phyloP scores from a whole-genome alignment of 306 rosid species.

The Castanopsis chinensis region DNA sequence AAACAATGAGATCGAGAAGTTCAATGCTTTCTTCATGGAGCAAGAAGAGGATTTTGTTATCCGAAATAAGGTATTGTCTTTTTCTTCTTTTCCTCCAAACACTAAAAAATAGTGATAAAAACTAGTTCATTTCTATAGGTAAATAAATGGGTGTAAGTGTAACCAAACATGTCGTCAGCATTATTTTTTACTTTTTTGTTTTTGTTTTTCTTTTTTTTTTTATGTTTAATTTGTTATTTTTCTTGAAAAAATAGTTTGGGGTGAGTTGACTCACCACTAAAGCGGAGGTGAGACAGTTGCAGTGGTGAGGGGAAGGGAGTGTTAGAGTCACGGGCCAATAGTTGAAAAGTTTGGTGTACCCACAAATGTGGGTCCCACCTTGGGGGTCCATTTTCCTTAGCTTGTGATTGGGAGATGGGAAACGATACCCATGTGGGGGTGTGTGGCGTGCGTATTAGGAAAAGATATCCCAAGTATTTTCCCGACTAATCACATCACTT shows the following conservation, averaged over 20 bases:
- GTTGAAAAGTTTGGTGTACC: neutral
- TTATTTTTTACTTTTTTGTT: neutral
- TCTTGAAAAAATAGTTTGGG: neutral
- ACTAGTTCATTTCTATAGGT: neutral
- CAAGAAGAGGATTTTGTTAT: conserved; percentile 86
- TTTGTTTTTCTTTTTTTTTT: no score
- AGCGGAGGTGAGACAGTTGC: neutral
- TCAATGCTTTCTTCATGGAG: conserved; percentile 75
- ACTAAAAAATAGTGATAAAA: neutral
- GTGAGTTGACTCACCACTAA: neutral
- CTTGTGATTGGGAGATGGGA: neutral
- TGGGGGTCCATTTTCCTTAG: neutral
- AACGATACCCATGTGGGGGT: neutral
- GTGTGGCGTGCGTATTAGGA: neutral
- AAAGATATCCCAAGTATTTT: neutral
- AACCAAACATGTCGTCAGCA: neutral
- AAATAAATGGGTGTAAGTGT: neutral
- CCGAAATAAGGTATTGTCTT: conserved; percentile 50
- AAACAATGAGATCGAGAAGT: conserved; percentile 86
- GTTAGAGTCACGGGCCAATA: neutral
- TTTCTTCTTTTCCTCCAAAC: neutral
- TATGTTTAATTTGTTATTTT: neutral
- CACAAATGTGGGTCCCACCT: neutral
- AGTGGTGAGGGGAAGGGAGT: neutral
- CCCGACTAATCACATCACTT: neutral